Base-by-base conservation (phyloP, 371 early-diverging fungal species). In the Chytridiales sp. region DNA sequence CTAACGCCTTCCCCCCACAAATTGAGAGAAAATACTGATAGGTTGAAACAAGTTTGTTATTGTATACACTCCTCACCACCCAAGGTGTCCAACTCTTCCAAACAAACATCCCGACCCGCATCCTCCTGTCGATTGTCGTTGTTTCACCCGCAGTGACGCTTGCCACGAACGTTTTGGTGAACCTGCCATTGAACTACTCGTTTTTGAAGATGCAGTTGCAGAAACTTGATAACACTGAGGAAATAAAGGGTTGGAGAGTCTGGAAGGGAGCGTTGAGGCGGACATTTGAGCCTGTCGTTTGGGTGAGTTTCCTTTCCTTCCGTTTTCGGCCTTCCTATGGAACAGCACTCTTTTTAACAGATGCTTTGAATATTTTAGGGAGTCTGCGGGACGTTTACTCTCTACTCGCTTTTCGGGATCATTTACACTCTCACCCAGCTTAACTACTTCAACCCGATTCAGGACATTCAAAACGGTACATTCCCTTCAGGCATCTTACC, bases 81-180 rank as follows among this genome's bases (percentile, higher is more conserved):
- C 36, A 19, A 13, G 62, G 63, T 27, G n/a, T 46, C 2, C 2
- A 41, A 4, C 13, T 66, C 19, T 57, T 66, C 50, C 31, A 22
- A 15, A 26, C 1, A 11, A 17, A 40, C 17, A 15, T 27, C 17
- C 13, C 21, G 11, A 9, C 43, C 4, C 11, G 21, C 11, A 32
- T 59, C 35, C 15, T 57, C 19, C 49, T 66, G 19, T 15, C 56
- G 8, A 41, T 59, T 30, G 53, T 55, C 41, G 39, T 56, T n/a
- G 47, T 54, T 11, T 32, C 54, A 3, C 62, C 67, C 38, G 13
- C 62, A n/a, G 55, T 67, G 21, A 39, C 67, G 0, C 35, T 52
- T 32, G 21, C 42, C 43, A 47, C 58, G 32, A 67, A 67, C 41
- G 39, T 36, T 15, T 47, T 67, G 29, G 24, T 67, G 32, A 67